Conservation (phyloP, 768 basidiomycete genomes). For the Russula brevipes region DNA sequence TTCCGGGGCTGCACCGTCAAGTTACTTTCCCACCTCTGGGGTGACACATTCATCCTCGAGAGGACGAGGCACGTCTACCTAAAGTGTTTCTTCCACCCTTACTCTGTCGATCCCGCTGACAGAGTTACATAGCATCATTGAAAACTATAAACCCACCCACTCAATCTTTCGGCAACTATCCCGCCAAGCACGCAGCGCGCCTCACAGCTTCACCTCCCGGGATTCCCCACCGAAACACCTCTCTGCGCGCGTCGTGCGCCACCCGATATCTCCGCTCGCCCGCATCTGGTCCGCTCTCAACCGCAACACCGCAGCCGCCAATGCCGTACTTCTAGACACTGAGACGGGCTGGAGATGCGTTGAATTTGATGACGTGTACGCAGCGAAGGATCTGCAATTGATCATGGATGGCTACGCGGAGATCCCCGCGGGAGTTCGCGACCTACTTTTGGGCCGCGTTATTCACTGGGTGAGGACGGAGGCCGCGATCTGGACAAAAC, state of each 20-base stretch:
- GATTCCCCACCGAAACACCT: conserved; percentile 11
- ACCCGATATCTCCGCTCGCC: conserved; percentile 23
- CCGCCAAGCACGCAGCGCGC: conserved; percentile 6
- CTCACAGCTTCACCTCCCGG: neutral
- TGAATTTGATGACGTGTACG: conserved; percentile 17
- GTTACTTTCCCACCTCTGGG: conserved; percentile 22
- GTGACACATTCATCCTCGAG: conserved; percentile 23
- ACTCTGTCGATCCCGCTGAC: neutral
- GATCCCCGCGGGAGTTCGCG: conserved; percentile 19
- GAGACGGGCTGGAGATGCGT: conserved; percentile 5
- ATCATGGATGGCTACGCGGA: conserved; percentile 16
- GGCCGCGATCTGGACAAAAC: conserved; percentile 21
- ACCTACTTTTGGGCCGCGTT: conserved; percentile 14
- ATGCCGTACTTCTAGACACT: conserved; percentile 10
- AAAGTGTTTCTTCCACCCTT: neutral
- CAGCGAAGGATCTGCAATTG: conserved; percentile 5
- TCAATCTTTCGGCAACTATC: conserved; percentile 15
- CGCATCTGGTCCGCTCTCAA: conserved; percentile 20
- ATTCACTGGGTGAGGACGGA: conserved; percentile 15
- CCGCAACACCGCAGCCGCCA: conserved; percentile 18
- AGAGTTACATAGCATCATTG: conserved; percentile 8
- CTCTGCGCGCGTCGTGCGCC: conserved; percentile 21
- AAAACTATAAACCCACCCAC: conserved; percentile 22
- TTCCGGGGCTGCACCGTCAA: conserved; percentile 8
- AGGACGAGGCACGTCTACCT: conserved; percentile 9